A percentile compares a stretch with the other conserved stretches of the same genome.
These are phyloP conservation scores for Kalanchoe fedtschenkoi DNA, from an alignment of 164 flowering plant species.

Conservation along the genomic window DNA sequence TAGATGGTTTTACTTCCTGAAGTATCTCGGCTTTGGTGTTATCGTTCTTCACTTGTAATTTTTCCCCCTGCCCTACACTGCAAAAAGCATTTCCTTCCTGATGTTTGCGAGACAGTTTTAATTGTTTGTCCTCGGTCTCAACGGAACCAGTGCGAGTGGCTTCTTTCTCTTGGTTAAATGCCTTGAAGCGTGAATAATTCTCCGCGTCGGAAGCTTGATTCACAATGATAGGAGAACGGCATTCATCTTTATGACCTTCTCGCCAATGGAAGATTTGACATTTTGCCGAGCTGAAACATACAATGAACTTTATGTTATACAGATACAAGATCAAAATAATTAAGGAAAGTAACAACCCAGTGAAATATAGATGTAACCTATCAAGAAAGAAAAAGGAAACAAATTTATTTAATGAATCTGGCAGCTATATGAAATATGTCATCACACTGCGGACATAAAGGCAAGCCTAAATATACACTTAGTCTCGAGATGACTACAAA, in stretches of 20 bases:
- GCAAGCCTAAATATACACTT: too few relatives aligned
- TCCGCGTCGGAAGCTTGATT: constrained; percentile 4
- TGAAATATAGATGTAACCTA: neutral
- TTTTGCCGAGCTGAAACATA: constrained; percentile 15
- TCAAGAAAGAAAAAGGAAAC: neutral
- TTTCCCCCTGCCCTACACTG: neutral
- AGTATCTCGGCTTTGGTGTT: constrained; percentile 13
- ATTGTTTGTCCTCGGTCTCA: constrained; percentile 9
- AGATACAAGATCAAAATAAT: neutral
- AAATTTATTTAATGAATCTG: neutral
- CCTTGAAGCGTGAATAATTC: constrained; percentile 6
- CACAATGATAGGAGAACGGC: constrained; percentile 8
- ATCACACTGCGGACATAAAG: too few relatives aligned
- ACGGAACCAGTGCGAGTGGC: neutral
- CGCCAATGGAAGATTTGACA: constrained; percentile 22
- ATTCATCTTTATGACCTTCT: constrained; percentile 17
- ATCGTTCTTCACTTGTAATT: constrained; percentile 8
- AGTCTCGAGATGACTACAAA: too few relatives aligned
- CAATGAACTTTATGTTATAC: neutral
- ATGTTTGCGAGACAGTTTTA: constrained; percentile 3
- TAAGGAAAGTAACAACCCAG: neutral
- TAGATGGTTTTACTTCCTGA: constrained; percentile 13
- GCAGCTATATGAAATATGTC: neutral
- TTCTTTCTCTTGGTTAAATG: constrained; percentile 10
- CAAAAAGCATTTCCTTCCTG: constrained; percentile 4